These are phyloP conservation scores for Aspergillus sparsus DNA, from an alignment of 495 filamentous ascomycete species.

Conservation along the genomic window DNA sequence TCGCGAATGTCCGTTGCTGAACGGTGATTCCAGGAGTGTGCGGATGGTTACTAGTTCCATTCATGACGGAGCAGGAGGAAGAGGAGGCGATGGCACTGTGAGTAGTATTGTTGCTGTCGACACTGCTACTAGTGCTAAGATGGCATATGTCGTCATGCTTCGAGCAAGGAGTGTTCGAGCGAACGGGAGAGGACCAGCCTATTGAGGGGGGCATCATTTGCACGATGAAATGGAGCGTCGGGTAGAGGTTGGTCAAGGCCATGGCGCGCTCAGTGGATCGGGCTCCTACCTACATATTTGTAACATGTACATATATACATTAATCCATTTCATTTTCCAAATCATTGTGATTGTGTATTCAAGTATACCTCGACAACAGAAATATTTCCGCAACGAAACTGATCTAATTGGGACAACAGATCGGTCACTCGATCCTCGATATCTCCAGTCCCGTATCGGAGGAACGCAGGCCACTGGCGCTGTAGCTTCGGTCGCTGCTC, in stretches of 20 bases:
- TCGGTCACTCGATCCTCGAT: conserved; percentile 26
- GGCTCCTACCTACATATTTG: conserved; percentile 24
- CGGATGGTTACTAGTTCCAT: too few species aligned
- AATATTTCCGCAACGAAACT: conserved; percentile 22
- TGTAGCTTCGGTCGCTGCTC: conserved; percentile 30
- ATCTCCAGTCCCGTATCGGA: conserved; percentile 23
- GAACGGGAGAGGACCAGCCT: background rate
- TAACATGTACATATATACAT: background rate
- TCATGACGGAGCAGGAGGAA: too few species aligned
- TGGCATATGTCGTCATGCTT: conserved; percentile 1
- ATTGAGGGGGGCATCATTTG: conserved; percentile 23
- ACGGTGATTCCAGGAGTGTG: conserved; percentile 22
- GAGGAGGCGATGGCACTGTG: conserved; percentile 9
- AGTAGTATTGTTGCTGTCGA: background rate
- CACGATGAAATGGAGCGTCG: conserved; percentile 35
- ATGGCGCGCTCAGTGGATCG: conserved; percentile 25
- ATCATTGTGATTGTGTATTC: background rate
- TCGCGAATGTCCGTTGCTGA: conserved; percentile 21
- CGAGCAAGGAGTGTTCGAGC: background rate
- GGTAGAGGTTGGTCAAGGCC: conserved; percentile 29
- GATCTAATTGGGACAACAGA: conserved; percentile 27
- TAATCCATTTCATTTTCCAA: too few species aligned
- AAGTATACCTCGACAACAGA: conserved; percentile 35
- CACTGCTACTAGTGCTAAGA: background rate
- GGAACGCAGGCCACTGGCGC: conserved; percentile 37